Evolutionary conservation across 2,329 filamentous ascomycete genomes (phyloP).

Genomic region (Neurospora sp.): DNA sequence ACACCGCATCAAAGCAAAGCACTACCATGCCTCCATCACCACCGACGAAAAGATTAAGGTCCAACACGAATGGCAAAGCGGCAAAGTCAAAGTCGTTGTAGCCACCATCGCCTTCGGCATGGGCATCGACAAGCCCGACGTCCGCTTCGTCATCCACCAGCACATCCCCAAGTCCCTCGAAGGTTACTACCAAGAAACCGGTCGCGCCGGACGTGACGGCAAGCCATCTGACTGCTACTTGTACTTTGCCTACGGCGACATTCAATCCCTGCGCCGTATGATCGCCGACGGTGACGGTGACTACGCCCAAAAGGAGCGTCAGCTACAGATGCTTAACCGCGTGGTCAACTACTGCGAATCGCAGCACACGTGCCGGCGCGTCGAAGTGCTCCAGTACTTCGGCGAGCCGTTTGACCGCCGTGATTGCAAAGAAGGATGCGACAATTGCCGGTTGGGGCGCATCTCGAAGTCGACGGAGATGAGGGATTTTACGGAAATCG

Average conservation of each 20-base stretch:
- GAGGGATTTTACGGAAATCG: conserved; percentile 69
- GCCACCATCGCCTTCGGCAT: conserved; percentile 98
- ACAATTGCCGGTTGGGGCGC: conserved; percentile 73
- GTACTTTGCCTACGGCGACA: conserved; percentile 76
- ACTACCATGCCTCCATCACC: conserved; percentile 79
- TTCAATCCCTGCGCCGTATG: conserved; percentile 63
- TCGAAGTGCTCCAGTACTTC: conserved; percentile 89
- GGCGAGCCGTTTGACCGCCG: conserved; percentile 68
- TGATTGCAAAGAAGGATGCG: conserved; percentile 68
- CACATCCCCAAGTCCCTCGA: conserved; percentile 90
- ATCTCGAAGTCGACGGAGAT: conserved; percentile 47
- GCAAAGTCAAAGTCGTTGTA: conserved; percentile 77
- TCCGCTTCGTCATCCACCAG: conserved; percentile 92
- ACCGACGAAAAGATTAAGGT: conserved; percentile 57
- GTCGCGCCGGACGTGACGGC: conserved; percentile 86
- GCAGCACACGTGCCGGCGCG: conserved; percentile 73
- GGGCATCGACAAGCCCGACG: conserved; percentile 98
- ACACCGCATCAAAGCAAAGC: conserved; percentile 60
- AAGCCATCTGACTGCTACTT: conserved; percentile 81
- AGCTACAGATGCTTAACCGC: conserved; percentile 73
- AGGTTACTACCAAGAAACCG: conserved; percentile 97
- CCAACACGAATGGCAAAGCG: conserved; percentile 75
- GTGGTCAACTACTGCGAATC: conserved; percentile 89
- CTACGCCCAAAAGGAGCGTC: conserved; percentile 70
- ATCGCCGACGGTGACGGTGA: conserved; percentile 74